A percentile compares a stretch with the other conserved stretches of the same genome.
Conservation (phyloP, 345 rosid species). For the Salix koriyanagi region DNA sequence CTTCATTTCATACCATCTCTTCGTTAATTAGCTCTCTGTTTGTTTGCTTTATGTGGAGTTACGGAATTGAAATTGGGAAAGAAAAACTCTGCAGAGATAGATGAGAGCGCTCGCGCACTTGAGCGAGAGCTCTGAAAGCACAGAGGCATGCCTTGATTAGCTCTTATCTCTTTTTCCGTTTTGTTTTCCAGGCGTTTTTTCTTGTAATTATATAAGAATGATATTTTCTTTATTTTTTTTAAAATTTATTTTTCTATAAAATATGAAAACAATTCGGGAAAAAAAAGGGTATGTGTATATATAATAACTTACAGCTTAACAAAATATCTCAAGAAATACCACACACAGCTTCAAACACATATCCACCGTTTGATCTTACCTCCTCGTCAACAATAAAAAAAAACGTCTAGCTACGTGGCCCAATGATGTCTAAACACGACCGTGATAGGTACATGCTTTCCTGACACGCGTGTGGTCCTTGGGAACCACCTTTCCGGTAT, state of each 20-base stretch:
- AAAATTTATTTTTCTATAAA: too few species aligned
- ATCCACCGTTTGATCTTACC: conserved; percentile 40
- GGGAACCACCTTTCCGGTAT: not conserved
- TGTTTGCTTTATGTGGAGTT: not conserved
- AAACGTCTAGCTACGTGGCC: conserved; percentile 56
- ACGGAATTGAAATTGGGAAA: not conserved
- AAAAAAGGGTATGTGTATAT: too few species aligned
- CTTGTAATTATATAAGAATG: too few species aligned
- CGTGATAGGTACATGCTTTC: conserved; percentile 24
- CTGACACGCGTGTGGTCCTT: conserved; percentile 53
- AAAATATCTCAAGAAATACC: too few species aligned
- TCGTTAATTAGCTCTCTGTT: too few species aligned
- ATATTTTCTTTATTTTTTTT: too few species aligned
- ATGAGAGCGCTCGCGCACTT: not conserved
- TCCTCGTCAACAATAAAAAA: not conserved
- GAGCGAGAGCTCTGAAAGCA: not conserved
- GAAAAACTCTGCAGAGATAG: not conserved
- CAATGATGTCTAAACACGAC: conserved; percentile 27
- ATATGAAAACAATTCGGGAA: too few species aligned
- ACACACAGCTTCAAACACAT: conserved; percentile 4
- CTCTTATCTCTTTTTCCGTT: too few species aligned
- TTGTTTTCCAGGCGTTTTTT: too few species aligned
- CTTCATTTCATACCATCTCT: too few species aligned
- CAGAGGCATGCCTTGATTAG: too few species aligned
- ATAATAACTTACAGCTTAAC: too few species aligned